phyloP scores from a whole-genome alignment of 306 rosid genomes.

The Macrotyloma uniflorum region DNA sequence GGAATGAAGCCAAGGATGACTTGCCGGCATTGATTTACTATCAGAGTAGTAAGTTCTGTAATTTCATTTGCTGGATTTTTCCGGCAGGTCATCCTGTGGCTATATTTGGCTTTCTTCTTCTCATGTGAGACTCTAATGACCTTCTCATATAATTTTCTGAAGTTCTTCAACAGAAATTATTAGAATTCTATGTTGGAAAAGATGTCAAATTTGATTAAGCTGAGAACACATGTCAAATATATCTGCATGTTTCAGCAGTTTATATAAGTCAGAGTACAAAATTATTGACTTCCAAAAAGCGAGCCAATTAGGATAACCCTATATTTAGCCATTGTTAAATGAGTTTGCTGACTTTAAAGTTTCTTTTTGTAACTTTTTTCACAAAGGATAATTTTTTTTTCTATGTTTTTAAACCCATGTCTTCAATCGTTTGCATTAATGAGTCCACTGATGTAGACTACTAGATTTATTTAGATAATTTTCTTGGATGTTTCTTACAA shows the following conservation, averaged over 20 bases:
- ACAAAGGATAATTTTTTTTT: too few relatives aligned
- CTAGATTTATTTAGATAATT: too few relatives aligned
- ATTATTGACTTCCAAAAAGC: too few relatives aligned
- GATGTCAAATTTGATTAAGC: neutral
- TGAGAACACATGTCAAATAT: neutral
- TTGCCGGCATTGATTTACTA: slow-evolving; percentile 36
- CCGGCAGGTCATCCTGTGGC: slow-evolving; percentile 43
- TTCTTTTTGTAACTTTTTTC: too few relatives aligned
- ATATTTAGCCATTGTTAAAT: too few relatives aligned
- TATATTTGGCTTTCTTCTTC: slow-evolving; percentile 41
- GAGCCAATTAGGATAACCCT: too few relatives aligned
- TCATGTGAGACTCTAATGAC: slow-evolving; percentile 39
- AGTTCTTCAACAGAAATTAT: neutral
- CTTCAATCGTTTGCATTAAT: too few relatives aligned
- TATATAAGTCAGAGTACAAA: too few relatives aligned
- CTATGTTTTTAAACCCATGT: too few relatives aligned
- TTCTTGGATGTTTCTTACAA: too few relatives aligned
- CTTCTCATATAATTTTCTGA: neutral
- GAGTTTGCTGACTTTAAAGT: too few relatives aligned
- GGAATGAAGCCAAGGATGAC: slow-evolving; percentile 56
- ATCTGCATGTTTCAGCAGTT: neutral
- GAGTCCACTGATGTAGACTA: too few relatives aligned
- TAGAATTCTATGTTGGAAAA: neutral
- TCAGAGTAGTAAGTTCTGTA: neutral
- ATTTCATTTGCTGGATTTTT: neutral